Percentiles rank a stretch among this genome's conserved stretches.
phyloP scores from a whole-genome alignment of 2,329 filamentous ascomycete species.

The Neoarthrinium moseri region DNA sequence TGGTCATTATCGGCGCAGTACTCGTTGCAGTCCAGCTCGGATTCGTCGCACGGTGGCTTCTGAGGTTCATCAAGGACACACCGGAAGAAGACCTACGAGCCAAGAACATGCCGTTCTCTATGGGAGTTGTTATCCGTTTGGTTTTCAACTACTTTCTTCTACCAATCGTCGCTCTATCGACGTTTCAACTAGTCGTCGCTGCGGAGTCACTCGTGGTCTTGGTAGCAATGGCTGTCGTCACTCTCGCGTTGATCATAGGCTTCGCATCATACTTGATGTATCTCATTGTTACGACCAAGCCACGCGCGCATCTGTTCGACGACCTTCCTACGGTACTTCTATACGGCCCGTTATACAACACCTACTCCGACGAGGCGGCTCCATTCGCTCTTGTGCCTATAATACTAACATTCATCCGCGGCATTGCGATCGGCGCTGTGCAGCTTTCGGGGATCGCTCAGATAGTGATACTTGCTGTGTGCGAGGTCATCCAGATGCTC shows the following conservation, averaged over 20 bases:
- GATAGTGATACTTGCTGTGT: slow-evolving; percentile 87
- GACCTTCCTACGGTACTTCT: slow-evolving; percentile 85
- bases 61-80: slow-evolving; percentile 67
- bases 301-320: slow-evolving; percentile 86
- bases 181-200: slow-evolving; percentile 86
- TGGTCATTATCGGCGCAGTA: slow-evolving; percentile 69
- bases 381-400: slow-evolving; percentile 88
- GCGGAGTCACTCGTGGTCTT: slow-evolving; percentile 65
- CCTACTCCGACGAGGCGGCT: slow-evolving; percentile 89
- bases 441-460: slow-evolving; percentile 93
- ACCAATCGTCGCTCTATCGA: slow-evolving; percentile 80
- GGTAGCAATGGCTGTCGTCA: slow-evolving; percentile 72
- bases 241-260: slow-evolving; percentile 69
- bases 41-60: slow-evolving; percentile 75
- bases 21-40: slow-evolving; percentile 71
- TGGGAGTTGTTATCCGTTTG: slow-evolving; percentile 78
- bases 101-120: slow-evolving; percentile 87
- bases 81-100: slow-evolving; percentile 83
- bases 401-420: slow-evolving; percentile 79
- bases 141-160: slow-evolving; percentile 91
- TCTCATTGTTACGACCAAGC: slow-evolving; percentile 77
- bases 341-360: slow-evolving; percentile 95
- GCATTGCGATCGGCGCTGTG: slow-evolving; percentile 87
- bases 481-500: slow-evolving; percentile 86
- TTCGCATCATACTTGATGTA: slow-evolving; percentile 78